A percentile compares a stretch with the other conserved stretches of the same genome.
Conservation (phyloP, 169 alveolate species). For the Theileria luwenshuni region DNA sequence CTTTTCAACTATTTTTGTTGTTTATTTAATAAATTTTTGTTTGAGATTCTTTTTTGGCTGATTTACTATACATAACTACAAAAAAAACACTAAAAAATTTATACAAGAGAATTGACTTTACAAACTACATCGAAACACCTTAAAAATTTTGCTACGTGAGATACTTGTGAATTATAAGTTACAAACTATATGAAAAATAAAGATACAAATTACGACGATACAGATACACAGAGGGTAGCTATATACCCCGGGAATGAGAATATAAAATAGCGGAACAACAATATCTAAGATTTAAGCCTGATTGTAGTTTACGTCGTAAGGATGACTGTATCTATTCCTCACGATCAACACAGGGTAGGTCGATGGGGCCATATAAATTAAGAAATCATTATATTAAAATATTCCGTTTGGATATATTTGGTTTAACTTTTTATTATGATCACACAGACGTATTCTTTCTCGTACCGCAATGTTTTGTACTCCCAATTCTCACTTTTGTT, state of each 20-base stretch:
- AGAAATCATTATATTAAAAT: background rate
- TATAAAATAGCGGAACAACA: too few relatives aligned
- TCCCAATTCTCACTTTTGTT: background rate
- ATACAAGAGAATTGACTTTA: background rate
- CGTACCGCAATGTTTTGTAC: background rate
- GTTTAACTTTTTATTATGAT: background rate
- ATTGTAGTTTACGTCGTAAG: background rate
- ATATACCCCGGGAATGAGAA: background rate
- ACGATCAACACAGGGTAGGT: background rate
- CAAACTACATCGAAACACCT: background rate
- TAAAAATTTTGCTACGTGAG: background rate
- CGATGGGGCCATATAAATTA: conserved; percentile 7
- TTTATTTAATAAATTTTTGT: too few relatives aligned
- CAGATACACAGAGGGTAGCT: background rate
- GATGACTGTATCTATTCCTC: too few relatives aligned
- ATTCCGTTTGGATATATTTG: background rate
- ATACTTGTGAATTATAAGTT: too few relatives aligned
- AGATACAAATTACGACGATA: background rate
- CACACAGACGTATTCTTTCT: background rate
- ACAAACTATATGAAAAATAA: background rate
- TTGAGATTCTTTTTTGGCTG: background rate
- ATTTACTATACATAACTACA: background rate
- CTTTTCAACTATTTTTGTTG: background rate
- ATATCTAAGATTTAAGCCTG: background rate
- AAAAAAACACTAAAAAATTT: background rate